phyloP scores from a whole-genome alignment of 2,329 filamentous ascomycete genomes.

The Thielaviopsis populi region DNA sequence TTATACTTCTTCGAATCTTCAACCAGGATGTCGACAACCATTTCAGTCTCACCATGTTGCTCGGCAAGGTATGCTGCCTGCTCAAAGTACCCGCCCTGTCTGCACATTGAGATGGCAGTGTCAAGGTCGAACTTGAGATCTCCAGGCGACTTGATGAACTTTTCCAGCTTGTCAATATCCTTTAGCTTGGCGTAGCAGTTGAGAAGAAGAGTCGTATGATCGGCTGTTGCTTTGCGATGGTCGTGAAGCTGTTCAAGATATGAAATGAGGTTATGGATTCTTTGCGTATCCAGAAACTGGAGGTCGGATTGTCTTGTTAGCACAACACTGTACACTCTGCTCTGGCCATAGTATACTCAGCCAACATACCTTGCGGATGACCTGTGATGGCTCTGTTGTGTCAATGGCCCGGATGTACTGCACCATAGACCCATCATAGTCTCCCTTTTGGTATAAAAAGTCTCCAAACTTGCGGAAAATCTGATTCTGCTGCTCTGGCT shows the following conservation, averaged over 20 bases:
- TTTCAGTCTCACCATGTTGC: constrained; percentile 81
- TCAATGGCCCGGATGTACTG: constrained; percentile 95
- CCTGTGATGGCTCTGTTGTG: constrained; percentile 87
- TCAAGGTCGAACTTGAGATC: constrained; percentile 94
- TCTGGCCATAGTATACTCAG: not conserved
- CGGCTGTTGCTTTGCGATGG: constrained; percentile 79
- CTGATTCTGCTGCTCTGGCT: constrained; percentile 65
- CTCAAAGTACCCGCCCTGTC: constrained; percentile 91
- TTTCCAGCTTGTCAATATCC: constrained; percentile 88
- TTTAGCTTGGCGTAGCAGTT: constrained; percentile 98
- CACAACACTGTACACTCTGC: not conserved
- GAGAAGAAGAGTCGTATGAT: constrained; percentile 84
- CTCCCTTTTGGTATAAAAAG: constrained; percentile 82
- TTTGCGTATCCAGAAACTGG: constrained; percentile 86
- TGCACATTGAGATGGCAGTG: constrained; percentile 92
- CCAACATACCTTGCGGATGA: constrained; percentile 66
- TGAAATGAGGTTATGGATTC: constrained; percentile 93
- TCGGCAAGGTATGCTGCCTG: constrained; percentile 92
- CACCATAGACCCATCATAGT: constrained; percentile 97
- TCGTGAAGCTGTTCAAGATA: constrained; percentile 95
- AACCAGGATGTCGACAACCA: constrained; percentile 90
- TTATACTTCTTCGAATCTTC: constrained; percentile 86
- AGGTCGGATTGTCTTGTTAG: constrained; percentile 22
- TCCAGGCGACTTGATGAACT: constrained; percentile 89
- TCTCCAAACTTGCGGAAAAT: constrained; percentile 93